Evolutionary conservation across 495 filamentous ascomycete genomes (phyloP).

Genomic region (Physcia stellaris): DNA sequence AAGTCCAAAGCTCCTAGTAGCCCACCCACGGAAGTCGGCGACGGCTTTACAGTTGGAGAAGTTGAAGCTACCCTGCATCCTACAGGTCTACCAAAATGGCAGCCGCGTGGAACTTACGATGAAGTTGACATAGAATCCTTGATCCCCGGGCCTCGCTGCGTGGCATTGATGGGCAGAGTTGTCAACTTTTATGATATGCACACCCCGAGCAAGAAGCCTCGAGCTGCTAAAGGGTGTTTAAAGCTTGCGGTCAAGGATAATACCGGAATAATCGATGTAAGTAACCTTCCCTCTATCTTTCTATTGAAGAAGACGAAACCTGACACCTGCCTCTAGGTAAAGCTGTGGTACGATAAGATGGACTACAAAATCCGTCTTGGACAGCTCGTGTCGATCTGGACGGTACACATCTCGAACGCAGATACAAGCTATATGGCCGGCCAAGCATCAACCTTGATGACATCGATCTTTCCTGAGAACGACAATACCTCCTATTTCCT

Average conservation of each 20-base stretch:
- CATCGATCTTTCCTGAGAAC: slow-evolving; percentile 33
- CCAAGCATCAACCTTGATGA: slow-evolving; percentile 21
- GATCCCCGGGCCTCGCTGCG: slow-evolving; percentile 33
- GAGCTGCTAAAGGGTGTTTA: slow-evolving; percentile 34
- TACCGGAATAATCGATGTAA: slow-evolving; percentile 40
- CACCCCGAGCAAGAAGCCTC: slow-evolving; percentile 23
- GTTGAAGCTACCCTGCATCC: slow-evolving; percentile 26
- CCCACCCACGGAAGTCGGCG: slow-evolving; percentile 18
- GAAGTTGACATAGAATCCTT: slow-evolving; percentile 35
- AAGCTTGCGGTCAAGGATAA: slow-evolving; percentile 45
- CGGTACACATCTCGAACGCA: slow-evolving; percentile 14
- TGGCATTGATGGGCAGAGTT: slow-evolving; percentile 43
- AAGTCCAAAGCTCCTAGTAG: slow-evolving; percentile 2
- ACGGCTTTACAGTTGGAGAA: slow-evolving; percentile 39
- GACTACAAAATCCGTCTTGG: slow-evolving; percentile 17
- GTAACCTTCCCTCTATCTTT: background rate
- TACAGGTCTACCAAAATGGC: slow-evolving; percentile 33
- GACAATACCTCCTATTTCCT: slow-evolving; percentile 29
- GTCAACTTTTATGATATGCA: slow-evolving; percentile 36
- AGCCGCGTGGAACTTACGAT: slow-evolving; percentile 39
- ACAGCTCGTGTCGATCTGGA: slow-evolving; percentile 16
- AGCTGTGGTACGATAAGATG: slow-evolving; percentile 18
- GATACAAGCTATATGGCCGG: slow-evolving; percentile 3
- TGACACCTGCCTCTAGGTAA: slow-evolving; percentile 11
- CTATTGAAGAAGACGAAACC: too few relatives aligned